Conservation (phyloP, 805 yeast genomes). For the Metahyphopichia silvanorum region DNA sequence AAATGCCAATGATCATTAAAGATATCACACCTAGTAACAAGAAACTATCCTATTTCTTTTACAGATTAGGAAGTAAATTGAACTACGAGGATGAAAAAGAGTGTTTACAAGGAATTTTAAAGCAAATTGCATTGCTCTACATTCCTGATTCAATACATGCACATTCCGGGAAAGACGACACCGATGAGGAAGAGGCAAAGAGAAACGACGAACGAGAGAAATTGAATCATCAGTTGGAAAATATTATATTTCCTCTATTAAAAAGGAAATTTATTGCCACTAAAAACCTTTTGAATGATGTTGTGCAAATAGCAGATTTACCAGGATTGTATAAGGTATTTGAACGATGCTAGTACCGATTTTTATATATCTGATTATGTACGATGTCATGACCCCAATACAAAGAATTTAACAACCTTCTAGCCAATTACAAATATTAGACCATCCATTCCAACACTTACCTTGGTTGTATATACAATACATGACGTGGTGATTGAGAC, state of each 20-base stretch:
- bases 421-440: no score
- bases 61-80: slow-evolving; percentile 55
- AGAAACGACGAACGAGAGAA: slow-evolving; percentile 18
- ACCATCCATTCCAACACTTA: no score
- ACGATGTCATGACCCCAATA: no score
- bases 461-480: no score
- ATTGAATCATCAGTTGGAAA: slow-evolving; percentile 45
- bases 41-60: slow-evolving; percentile 67
- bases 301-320: slow-evolving; percentile 83
- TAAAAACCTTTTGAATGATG: slow-evolving; percentile 43
- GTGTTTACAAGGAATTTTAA: slow-evolving; percentile 64
- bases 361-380: no score
- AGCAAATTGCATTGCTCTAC: slow-evolving; percentile 70
- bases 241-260: slow-evolving; percentile 60
- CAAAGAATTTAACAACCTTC: no score
- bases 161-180: slow-evolving; percentile 4
- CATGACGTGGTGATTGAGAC: no score
- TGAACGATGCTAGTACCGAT: slow-evolving; percentile 67
- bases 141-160: slow-evolving; percentile 54
- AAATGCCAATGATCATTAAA: slow-evolving; percentile 68
- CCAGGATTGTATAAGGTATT: slow-evolving; percentile 91
- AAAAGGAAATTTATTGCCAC: slow-evolving; percentile 67
- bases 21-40: slow-evolving; percentile 59
- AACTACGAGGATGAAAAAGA: slow-evolving; percentile 65
- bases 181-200: slow-evolving; percentile 12